phyloP scores from a whole-genome alignment of 129 eudicot genomes.

The Centella asiatica region DNA sequence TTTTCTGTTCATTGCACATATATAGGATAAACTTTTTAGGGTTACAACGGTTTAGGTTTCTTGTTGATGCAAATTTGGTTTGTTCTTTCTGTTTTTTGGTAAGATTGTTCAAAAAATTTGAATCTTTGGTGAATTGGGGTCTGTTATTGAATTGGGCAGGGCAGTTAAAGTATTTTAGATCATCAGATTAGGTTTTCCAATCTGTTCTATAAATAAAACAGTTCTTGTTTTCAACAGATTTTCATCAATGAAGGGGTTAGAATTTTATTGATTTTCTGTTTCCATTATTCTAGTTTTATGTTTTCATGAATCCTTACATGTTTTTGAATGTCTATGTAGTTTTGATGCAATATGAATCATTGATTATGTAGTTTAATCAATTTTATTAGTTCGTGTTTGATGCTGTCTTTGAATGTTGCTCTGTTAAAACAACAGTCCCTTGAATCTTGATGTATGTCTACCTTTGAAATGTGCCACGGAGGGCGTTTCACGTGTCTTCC shows the following conservation, averaged over 20 bases:
- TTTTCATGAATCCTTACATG: neutral
- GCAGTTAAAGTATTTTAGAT: neutral
- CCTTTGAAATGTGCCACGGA: slow-evolving; percentile 1
- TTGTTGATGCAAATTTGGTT: neutral
- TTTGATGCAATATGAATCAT: slow-evolving; percentile 4
- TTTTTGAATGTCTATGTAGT: neutral
- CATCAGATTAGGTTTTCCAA: neutral
- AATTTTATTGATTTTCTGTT: neutral
- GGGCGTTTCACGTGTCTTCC: neutral
- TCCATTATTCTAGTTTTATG: neutral
- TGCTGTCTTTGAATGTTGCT: neutral
- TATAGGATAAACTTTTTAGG: neutral
- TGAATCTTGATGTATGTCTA: neutral
- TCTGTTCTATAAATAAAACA: neutral
- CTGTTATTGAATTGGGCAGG: slow-evolving; percentile 6
- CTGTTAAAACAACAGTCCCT: neutral
- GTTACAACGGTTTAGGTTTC: neutral
- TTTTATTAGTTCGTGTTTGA: neutral
- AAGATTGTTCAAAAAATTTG: neutral
- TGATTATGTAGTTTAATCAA: neutral
- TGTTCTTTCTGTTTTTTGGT: neutral
- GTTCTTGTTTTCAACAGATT: neutral
- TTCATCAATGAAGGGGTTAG: neutral
- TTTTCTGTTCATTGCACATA: neutral
- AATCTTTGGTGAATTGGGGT: neutral